Base-by-base conservation (phyloP, 345 rosid genomes). In the Eutrema japonicum region DNA sequence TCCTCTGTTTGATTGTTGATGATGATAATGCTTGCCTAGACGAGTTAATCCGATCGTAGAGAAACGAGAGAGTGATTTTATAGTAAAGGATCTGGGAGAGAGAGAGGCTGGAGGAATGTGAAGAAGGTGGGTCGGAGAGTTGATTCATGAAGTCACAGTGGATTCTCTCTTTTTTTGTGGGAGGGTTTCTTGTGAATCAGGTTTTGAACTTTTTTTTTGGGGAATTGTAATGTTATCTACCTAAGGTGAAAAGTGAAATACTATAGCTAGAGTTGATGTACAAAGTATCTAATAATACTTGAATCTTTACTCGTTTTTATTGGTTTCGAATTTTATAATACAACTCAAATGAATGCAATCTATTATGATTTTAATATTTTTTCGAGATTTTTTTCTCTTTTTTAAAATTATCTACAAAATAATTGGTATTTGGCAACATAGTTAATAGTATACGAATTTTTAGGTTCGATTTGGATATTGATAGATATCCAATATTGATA, bases 71-170 rank as follows among this genome's bases (percentile, higher is more conserved):
- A 33, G 36, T 32, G 42, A 2, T 36, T 69, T 69, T 54, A 69
- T 70, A 69, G 59, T 64, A 43, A 10, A 42, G 11, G 9, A 56
- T 22, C 26, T 22, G 26, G 26, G 26, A 22, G 26, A 22, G 11
- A 55, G 14, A 65, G 53, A 49, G 33, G 33, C 7, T 29, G 43
- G 27, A 42, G 40, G 70, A 64, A 75, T 46, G 64, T 38, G 58
- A 8, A 35, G 79, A 37, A 62, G 65, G 30, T 75, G 70, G 70
- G 79, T 63, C 37, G 70, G 75, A 62, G 70, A 54, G 79, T 69
- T 64, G 53, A 54, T 54, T 70, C 45, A 47, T 63, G 71, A 76
- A 76, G 79, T 40, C 11, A 76, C 47, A 9, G 71, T 76, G 16
- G 66, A 70, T 70, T 76, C 75, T 54, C 37, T 33, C 41, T 37